Evolutionary conservation across 495 filamentous ascomycete species (phyloP), one percentile per base, ranked within the genome.

Genomic region (Podospora anserina): DNA sequence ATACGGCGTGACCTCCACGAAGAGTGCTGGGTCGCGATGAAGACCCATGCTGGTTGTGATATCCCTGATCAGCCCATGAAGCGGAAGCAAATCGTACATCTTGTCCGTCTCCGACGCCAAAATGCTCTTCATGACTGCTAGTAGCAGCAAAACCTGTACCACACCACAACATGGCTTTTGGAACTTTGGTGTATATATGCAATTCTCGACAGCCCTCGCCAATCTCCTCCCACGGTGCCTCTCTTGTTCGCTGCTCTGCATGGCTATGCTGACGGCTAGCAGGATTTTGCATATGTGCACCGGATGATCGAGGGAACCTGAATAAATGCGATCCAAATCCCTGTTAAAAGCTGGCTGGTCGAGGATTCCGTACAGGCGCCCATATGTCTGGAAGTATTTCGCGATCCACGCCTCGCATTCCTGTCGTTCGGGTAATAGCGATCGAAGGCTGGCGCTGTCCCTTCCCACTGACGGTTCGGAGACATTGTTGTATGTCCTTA

Each of bases 151-250:
- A 6, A 73, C 66, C 28, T 73, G 73, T n/a, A 71, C 67, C 5
- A 69, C 73, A 5, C 68, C 71, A 57, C 71, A 66, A 34, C 71
- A 73, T 0, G 73, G 73, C 30, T 73, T 69, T 62, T 75, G 73
- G 58, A 75, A 75, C 2, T 44, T 62, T 0, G 66, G 64, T 0
- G 64, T 55, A 32, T 68, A 61, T 20, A 75, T 56, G 68, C 66
- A 67, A 23, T 65, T 56, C 55, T 75, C 71, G 53, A 73, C 71
- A 28, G 66, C 56, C 18, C 63, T 55, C 1, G 71, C 71, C 13
- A 75, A 28, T 15, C 32, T 34, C 2, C 73, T 58, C 0, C 71
- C 73, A 6, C 60, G n/a, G 2, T 69, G 66, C 0, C 69, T 61
- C 39, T 75, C 64, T 4, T 57, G 44, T 23, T 70, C 68, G 63